Conservation (phyloP, 2,329 filamentous ascomycete genomes). For the Beauveria sp. region DNA sequence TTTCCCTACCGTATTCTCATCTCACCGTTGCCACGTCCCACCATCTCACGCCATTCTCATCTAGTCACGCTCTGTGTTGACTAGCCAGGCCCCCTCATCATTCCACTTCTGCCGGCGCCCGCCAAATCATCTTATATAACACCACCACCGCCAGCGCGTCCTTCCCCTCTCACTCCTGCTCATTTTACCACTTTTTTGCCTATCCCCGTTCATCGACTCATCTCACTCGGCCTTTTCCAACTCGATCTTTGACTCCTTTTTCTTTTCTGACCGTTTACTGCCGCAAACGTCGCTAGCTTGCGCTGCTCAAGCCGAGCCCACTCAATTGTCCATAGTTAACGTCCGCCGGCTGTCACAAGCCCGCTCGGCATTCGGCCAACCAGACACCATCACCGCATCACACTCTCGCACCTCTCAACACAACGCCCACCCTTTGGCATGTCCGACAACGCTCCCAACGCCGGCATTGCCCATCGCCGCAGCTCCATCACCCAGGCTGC, state of each 20-base stretch:
- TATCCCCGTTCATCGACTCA: neutral
- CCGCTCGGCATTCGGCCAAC: neutral
- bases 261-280: neutral
- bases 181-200: neutral
- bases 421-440: conserved; percentile 17
- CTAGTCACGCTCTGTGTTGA: neutral
- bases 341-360: conserved; percentile 1
- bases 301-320: conserved; percentile 2
- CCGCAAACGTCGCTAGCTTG: conserved; percentile 6
- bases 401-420: conserved; percentile 17
- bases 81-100: neutral
- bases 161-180: conserved; percentile 1
- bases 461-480: conserved; percentile 36
- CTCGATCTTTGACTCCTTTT: neutral
- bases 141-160: neutral
- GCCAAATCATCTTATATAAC: conserved; percentile 4
- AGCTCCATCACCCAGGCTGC: conserved; percentile 50
- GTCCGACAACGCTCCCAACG: conserved; percentile 27
- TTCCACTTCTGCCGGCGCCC: conserved; percentile 2
- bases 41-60: neutral
- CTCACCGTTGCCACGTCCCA: neutral
- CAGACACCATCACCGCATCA: conserved; percentile 14
- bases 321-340: neutral
- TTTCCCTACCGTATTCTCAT: neutral
- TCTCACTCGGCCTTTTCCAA: neutral